Evolutionary conservation across 129 eudicot species (phyloP), one percentile per base, ranked within the genome.

Genomic region (Centaurea solstitialis): DNA sequence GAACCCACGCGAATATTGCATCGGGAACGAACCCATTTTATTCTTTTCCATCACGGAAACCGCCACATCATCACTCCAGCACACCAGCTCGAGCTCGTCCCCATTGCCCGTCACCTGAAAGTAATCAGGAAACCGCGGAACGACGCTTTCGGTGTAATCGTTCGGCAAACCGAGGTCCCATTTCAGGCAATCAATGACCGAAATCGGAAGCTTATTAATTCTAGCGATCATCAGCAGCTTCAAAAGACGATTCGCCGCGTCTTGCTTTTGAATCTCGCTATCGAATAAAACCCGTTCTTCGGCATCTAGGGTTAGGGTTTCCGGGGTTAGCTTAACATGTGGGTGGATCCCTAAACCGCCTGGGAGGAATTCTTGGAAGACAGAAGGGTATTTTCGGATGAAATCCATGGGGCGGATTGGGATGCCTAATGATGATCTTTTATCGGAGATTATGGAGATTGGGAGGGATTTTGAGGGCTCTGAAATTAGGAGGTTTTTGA

Each of bases 361-460:
- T 11, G 99, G 99, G 26, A 86, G 70, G 66, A 79, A 90, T 61
- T 94, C 99, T n/a, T 90, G 79, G 59, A 95, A 92, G 9, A 91
- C 40, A 1, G 91, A 85, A 5, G 99, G 97, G 84, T 92, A 95
- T 67, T 81, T 87, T 0, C 99, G 93, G 64, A 89, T 84, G 76
- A 95, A 95, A 2, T 95, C 99, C 10, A 92, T 89, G n/a, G 98
- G 94, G 61, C 99, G 94, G 75, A 66, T 61, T 30, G 99, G 97
- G 40, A 91, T 68, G 38, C 72, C 65, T 71, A 95, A 85, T 23
- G 89, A 62, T 2, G 86, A 57, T 75, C 75, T 85, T 37, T 87
- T 45, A 21, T 89, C 82, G 61, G 84, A 67, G 30, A 92, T 94
- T 82, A 85, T 43, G 37, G 94, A 79, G 82, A 92, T 80, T 1